Evolutionary conservation across 2,329 filamentous ascomycete species (phyloP), one percentile per base, ranked within the genome.

Genomic region (Elsinoe australis): DNA sequence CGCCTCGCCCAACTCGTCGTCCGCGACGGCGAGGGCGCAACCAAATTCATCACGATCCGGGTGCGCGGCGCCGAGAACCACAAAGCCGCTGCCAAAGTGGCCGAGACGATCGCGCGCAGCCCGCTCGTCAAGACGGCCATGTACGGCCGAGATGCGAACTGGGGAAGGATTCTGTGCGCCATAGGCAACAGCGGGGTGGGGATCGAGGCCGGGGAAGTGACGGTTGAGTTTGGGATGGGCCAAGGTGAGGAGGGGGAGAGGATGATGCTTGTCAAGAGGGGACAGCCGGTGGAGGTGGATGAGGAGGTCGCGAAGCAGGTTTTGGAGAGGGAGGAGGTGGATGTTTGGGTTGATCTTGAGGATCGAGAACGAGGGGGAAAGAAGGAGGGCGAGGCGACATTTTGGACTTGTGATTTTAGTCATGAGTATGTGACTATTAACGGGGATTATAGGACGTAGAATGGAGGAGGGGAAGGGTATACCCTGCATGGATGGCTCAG

Each of bases 71-170:
- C 85, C 3, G 73, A 78, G 1, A 76, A 78, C 38, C 80, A 86
- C 60, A 71, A 74, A 39, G 83, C 80, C 38, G 89, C 87, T 1
- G 80, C 85, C 49, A 78, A 82, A 61, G 82, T 95, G 52, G 92
- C 89, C 8, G 85, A 83, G 53, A 83, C 86, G 38, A 95, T 98
- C 62, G 89, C 92, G 12, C 80, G 83, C 44, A 95, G 88, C 0
- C 87, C 92, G 6, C 79, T 98, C 9, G 92, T 98, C 58, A 98
- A 98, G 74, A 98, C 92, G 0, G 92, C 92, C 0, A 74, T 98
- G 32, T 98, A 98, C 67, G 92, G 92, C 55, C 87, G 88, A 64
- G 92, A 98, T 64, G 92, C 92, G 14, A 98, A 98, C 72, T 98
- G 92, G 92, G 92, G 92, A 26, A 87, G 92, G 48, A 94, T 98